phyloP scores from a whole-genome alignment of 2,329 filamentous ascomycete species.

The Endoconidiophora laricicola region DNA sequence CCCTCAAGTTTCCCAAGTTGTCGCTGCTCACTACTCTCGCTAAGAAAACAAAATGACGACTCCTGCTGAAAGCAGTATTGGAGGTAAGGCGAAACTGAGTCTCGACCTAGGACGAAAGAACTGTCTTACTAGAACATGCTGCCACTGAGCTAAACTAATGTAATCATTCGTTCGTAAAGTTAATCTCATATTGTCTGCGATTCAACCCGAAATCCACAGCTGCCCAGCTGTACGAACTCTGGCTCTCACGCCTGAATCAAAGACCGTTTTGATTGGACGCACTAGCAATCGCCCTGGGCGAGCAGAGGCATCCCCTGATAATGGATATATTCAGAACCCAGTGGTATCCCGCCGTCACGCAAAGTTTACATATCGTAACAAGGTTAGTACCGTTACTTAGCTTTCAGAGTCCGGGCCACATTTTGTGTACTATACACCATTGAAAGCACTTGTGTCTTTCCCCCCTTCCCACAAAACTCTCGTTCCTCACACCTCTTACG shows the following conservation, averaged over 20 bases:
- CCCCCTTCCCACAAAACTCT: background rate
- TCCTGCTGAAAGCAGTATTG: no score
- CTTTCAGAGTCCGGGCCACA: background rate
- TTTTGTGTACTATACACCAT: background rate
- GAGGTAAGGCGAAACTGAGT: no score
- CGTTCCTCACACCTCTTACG: no score
- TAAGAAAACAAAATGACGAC: no score
- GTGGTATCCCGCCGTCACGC: conserved; percentile 11
- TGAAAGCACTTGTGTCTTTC: background rate
- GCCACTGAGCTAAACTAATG: no score
- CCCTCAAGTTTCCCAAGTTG: no score
- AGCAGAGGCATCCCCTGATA: background rate
- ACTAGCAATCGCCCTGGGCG: conserved; percentile 7
- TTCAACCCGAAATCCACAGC: background rate
- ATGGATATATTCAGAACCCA: conserved; percentile 12
- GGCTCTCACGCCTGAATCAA: conserved; percentile 3
- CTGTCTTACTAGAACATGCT: no score
- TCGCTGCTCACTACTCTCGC: no score
- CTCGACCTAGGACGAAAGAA: no score
- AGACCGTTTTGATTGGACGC: conserved; percentile 6
- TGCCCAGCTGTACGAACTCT: conserved; percentile 1
- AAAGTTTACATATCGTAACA: conserved; percentile 8
- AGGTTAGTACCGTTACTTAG: background rate
- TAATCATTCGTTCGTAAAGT: no score
- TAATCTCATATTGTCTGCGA: background rate